These are phyloP conservation scores for Geotrichum australiense DNA, from an alignment of 1,139 yeast species.

Conservation along the genomic window DNA sequence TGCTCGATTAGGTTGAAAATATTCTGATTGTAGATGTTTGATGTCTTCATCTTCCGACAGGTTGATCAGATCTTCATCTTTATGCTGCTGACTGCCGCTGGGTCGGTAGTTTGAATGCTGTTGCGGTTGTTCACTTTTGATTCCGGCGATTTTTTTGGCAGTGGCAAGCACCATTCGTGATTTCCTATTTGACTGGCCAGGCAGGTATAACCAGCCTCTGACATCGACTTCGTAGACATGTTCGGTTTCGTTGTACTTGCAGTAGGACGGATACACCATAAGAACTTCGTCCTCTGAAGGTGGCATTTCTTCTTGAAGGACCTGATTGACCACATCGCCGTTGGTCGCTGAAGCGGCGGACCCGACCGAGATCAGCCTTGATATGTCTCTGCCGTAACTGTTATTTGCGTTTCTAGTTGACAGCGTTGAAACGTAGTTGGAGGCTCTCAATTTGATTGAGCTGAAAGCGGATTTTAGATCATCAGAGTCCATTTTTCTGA, in stretches of 20 bases:
- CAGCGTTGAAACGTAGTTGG: slow-evolving; percentile 13
- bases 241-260: slow-evolving; percentile 37
- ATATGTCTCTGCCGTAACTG: slow-evolving; percentile 16
- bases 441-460: slow-evolving; percentile 13
- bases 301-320: not conserved
- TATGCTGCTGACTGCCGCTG: slow-evolving; percentile 22
- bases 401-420: slow-evolving; percentile 18
- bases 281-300: slow-evolving; percentile 32
- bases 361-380: slow-evolving; percentile 16
- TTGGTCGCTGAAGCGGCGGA: slow-evolving; percentile 13
- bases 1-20: not conserved
- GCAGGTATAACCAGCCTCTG: slow-evolving; percentile 67
- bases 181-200: slow-evolving; percentile 64
- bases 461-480: slow-evolving; percentile 14
- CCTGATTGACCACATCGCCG: slow-evolving; percentile 16
- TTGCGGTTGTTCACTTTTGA: slow-evolving; percentile 16
- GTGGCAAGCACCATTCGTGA: slow-evolving; percentile 61
- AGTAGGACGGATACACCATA: slow-evolving; percentile 57
- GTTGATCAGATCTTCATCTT: slow-evolving; percentile 27
- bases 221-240: slow-evolving; percentile 49
- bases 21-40: not conserved
- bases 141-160: slow-evolving; percentile 61
- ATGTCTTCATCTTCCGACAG: slow-evolving; percentile 19
- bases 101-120: not conserved
- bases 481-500: slow-evolving; percentile 5